phyloP scores from a whole-genome alignment of 176 grass and related monocot species.

The Thalia dealbata region DNA sequence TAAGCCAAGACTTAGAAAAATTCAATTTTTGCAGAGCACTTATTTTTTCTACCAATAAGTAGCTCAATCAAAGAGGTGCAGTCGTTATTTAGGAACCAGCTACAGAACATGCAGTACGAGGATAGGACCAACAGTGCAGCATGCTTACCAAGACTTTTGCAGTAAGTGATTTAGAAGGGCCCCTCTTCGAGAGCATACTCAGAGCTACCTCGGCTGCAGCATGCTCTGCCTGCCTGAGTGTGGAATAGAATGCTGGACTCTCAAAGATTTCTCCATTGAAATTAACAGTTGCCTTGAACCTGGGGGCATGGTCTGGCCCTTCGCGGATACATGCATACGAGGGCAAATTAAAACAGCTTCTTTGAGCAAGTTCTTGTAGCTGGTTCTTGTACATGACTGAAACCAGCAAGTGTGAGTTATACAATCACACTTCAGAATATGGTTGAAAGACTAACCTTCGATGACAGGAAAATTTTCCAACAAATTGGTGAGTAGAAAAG shows the following conservation, averaged over 20 bases:
- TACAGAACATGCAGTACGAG: not conserved
- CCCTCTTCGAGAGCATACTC: not conserved
- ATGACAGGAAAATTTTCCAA: no score
- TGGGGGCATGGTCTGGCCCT: conserved; percentile 3
- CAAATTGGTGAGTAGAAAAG: no score
- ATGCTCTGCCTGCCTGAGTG: conserved; percentile 12
- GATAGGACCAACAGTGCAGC: not conserved
- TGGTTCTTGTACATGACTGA: conserved; percentile 8
- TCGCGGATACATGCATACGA: conserved; percentile 9
- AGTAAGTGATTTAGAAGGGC: conserved; percentile 5
- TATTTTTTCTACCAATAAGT: no score
- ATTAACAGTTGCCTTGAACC: conserved; percentile 7
- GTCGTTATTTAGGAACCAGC: not conserved
- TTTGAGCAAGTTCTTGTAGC: conserved; percentile 1
- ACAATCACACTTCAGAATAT: no score
- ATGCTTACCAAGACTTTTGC: not conserved
- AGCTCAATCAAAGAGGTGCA: no score
- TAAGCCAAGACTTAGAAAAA: no score
- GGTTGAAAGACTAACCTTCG: no score
- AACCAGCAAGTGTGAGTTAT: no score
- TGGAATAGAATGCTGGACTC: conserved; percentile 7
- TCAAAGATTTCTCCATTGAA: conserved; percentile 11
- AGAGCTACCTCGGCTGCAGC: conserved; percentile 3
- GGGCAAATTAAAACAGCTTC: conserved; percentile 5
- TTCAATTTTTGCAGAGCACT: no score